Base-by-base conservation (phyloP, 805 yeast species). In the Ogataea allantospora region DNA sequence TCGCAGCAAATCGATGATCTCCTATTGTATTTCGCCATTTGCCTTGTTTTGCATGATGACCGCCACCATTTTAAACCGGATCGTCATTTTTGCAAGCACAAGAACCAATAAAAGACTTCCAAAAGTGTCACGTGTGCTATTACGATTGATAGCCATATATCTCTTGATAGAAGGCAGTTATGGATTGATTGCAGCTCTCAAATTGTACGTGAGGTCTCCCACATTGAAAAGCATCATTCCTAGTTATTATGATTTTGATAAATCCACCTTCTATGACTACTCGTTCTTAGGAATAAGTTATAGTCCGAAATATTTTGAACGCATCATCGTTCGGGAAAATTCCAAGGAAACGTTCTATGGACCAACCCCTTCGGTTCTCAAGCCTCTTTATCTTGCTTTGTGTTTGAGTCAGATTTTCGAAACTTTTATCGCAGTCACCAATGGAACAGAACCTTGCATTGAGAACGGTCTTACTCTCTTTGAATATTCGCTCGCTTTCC, bases 401-500 rank as follows among this genome's bases (percentile, higher is more conserved):
- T 81, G 89, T 54, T 55, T 73, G 16, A 77, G 78, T 50, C 80
- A 79, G 52, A 78, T 80, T 35, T 57, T 78, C 11, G 91, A 85
- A 58, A 77, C 87, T 0, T 78, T 83, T 50, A 65, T 78, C 7
- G 67, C 83, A 3, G 76, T 74, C 18, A 67, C 78, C 7, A 68
- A 71, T 38, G 85, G 84, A 7, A 65, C 65, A 28, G 58, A 63
- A 17, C 83, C 87, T 6, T 67, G 71, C 38, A 71, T 76, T 14
- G 89, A 82, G 39, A 73, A 80, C 11, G 87, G 87, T 0, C 65
- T 83, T 46, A 80, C 93, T 0, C 61, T 84, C 23, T 83, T 84
- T 59, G 93, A 85, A 56, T 82, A 78, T 50, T 81, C 91, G 4
- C 57, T 83, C 11, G 85, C 87, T 9, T 82, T 82, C 53, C 89